Evolutionary conservation across 768 basidiomycete species (phyloP), one percentile per base, ranked within the genome.

Genomic region (Rhodotorula toruloides): DNA sequence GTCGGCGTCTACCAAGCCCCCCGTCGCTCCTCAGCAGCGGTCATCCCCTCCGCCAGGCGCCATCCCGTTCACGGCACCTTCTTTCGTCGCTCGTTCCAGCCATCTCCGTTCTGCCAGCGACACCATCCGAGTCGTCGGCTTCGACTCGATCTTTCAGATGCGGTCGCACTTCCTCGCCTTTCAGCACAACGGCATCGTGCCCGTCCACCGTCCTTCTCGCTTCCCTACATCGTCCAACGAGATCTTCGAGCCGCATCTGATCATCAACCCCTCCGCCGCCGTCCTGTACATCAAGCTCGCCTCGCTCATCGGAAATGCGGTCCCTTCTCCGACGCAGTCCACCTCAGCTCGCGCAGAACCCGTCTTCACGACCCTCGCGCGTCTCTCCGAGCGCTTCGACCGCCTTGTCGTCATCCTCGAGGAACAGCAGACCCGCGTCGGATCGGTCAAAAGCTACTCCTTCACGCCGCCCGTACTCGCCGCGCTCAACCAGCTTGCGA

Each of bases 21-120:
- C 39, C 17, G 17, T 4, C 37, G 32, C n/a, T 1, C 31, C 3
- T 10, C 12, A 39, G 27, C 36, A 9, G 14, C 47, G 13, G n/a
- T 58, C 46, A 4, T 48, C 57, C 32, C 57, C 47, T 6, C 47
- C 57, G n/a, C 57, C 46, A n/a, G 27, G 27, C 47, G 27, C 47
- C 3, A 58, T 48, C 37, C 57, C 57, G 10, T 58, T 48, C n/a
- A 16, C 57, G 3, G 9, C 29, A 10, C 46, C 57, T 10, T 19
- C 57, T 4, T 49, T 54, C 43, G 42, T 53, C 47, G 32, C 40
- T 43, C 19, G 7, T 7, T 25, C 42, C 4, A n/a, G 13, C 17
- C 5, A 14, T 17, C 37, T 22, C 39, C 16, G 4, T n/a, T 12
- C 50, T 2, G 31, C 7, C 37, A 6, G 25, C 16, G 9, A 2